Evolutionary conservation across 75 land plant genomes (phyloP).

Genomic region (Pinus tabuliformis): DNA sequence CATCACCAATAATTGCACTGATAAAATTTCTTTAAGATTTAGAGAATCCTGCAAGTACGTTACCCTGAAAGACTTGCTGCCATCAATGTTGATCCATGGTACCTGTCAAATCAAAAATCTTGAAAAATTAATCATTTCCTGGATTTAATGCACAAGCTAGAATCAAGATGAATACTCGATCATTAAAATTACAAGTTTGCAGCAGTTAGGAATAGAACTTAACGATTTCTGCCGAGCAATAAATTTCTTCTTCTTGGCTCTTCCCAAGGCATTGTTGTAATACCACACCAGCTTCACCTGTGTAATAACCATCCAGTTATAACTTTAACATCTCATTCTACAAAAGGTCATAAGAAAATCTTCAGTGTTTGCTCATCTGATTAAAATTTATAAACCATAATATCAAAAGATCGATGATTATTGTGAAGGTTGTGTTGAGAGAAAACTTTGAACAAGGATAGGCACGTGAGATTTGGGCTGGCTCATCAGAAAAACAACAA

Average conservation of each 20-base stretch:
- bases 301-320: neutral
- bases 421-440: neutral
- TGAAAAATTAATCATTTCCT: neutral
- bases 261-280: slow-evolving; percentile 94
- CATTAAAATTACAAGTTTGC: neutral
- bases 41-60: neutral
- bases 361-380: neutral
- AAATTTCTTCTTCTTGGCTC: slow-evolving; percentile 85
- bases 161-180: slow-evolving; percentile 3
- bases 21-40: neutral
- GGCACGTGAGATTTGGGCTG: neutral
- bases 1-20: neutral
- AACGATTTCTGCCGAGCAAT: slow-evolving; percentile 94
- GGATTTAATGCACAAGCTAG: neutral
- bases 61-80: slow-evolving; percentile 99
- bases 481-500: neutral
- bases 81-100: slow-evolving; percentile 94
- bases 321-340: neutral
- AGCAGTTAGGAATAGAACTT: slow-evolving; percentile 10
- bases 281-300: slow-evolving; percentile 99
- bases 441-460: neutral
- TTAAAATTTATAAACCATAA: neutral
- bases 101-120: slow-evolving; percentile 47
- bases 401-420: neutral
- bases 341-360: neutral